phyloP scores from a whole-genome alignment of 352 stramenopile genomes.

The Globisporangium cederbergense region DNA sequence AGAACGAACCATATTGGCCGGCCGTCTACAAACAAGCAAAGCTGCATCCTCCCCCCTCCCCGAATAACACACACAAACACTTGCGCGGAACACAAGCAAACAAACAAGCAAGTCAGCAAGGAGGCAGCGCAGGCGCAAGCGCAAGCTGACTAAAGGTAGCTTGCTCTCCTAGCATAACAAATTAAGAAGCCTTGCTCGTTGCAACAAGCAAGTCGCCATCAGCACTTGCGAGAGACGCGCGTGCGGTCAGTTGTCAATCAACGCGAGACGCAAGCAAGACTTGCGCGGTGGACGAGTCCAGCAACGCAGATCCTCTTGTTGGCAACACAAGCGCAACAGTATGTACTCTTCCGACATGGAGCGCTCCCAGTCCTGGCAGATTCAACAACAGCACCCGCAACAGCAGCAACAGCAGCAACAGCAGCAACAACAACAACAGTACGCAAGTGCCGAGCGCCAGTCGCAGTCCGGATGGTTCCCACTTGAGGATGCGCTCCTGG shows the following conservation, averaged over 20 bases:
- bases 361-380: conserved; percentile 12
- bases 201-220: too few relatives aligned
- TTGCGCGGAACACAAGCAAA: background rate
- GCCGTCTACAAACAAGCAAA: conserved; percentile 10
- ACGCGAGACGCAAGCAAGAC: background rate
- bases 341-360: conserved; percentile 11
- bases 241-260: background rate
- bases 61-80: background rate
- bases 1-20: conserved; percentile 1
- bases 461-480: conserved; percentile 57
- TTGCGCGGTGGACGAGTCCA: background rate
- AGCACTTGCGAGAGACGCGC: too few relatives aligned
- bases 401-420: conserved; percentile 7
- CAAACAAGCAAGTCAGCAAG: conserved; percentile 3
- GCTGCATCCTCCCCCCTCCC: background rate
- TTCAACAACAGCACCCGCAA: conserved; percentile 10
- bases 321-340: background rate
- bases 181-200: background rate
- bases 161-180: background rate
- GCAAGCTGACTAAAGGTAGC: background rate
- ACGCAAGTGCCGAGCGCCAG: conserved; percentile 15
- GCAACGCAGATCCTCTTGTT: background rate
- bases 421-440: conserved; percentile 8
- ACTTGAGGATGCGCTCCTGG: conserved; percentile 35
- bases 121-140: background rate